A percentile compares a stretch with the other conserved stretches of the same genome.
These are phyloP conservation scores for Chamaecyparis obtusa DNA, from an alignment of 75 land plant genomes.

Conservation along the genomic window DNA sequence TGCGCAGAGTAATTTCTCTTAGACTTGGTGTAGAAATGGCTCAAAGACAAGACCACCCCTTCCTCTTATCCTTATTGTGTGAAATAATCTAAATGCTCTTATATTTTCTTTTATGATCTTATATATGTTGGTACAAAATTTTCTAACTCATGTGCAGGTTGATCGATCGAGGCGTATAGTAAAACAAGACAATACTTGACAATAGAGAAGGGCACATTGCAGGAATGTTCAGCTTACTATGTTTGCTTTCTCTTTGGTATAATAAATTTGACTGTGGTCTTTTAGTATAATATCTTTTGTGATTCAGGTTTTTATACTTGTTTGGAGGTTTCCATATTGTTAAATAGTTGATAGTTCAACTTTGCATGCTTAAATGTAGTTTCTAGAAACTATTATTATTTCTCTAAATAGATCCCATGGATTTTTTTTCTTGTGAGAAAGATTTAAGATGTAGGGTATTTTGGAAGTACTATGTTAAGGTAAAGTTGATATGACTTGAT, in stretches of 20 bases:
- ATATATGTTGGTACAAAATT: no score
- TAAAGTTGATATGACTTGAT: neutral
- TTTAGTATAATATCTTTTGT: neutral
- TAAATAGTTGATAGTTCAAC: neutral
- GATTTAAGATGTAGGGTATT: neutral
- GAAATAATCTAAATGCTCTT: no score
- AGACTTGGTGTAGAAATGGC: no score
- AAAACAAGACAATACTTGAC: no score
- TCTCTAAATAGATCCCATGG: neutral
- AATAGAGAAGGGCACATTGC: neutral
- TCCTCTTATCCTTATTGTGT: no score
- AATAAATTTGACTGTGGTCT: neutral
- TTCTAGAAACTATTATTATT: neutral
- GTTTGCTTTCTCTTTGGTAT: neutral
- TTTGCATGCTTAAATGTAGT: neutral
- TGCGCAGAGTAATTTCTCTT: no score
- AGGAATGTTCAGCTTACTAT: neutral
- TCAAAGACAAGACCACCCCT: no score
- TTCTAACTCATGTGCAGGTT: no score
- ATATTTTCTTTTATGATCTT: no score
- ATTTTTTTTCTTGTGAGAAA: neutral
- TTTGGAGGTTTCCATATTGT: neutral
- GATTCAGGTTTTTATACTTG: neutral
- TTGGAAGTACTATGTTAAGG: neutral
- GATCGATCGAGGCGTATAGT: no score